phyloP scores from a whole-genome alignment of 2,329 filamentous ascomycete genomes.

The Claviceps paspali region DNA sequence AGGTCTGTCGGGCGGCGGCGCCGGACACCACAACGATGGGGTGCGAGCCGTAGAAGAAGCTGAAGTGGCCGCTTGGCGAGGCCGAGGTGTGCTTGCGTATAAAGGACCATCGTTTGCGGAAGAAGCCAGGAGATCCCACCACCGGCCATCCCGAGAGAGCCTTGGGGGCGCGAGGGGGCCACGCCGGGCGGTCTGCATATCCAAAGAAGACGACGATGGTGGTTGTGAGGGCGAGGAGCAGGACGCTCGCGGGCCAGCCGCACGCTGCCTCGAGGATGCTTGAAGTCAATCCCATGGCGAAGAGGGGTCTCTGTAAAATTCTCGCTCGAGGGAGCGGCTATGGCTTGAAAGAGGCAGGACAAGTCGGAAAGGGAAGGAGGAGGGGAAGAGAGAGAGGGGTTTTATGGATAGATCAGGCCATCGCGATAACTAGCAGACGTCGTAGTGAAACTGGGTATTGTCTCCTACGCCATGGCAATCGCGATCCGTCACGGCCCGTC shows the following conservation, averaged over 20 bases:
- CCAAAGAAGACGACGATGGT: conserved; percentile 3
- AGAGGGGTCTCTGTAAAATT: too few relatives aligned
- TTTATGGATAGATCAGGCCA: too few relatives aligned
- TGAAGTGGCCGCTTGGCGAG: conserved; percentile 27
- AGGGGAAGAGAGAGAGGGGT: too few relatives aligned
- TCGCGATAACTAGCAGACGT: too few relatives aligned
- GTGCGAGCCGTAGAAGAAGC: conserved; percentile 30
- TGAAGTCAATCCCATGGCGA: background rate
- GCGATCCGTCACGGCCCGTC: too few relatives aligned
- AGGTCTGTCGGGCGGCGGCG: conserved; percentile 23
- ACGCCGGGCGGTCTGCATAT: conserved; percentile 6
- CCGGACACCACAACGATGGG: conserved; percentile 30
- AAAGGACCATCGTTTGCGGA: conserved; percentile 30
- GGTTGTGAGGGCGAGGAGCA: conserved; percentile 4
- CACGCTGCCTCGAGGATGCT: conserved; percentile 4
- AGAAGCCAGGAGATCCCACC: conserved; percentile 29
- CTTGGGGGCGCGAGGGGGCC: conserved; percentile 13
- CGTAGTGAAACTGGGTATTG: too few relatives aligned
- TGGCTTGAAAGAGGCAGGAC: too few relatives aligned
- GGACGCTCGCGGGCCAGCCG: conserved; percentile 5
- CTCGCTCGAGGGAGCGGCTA: too few relatives aligned
- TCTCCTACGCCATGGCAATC: too few relatives aligned
- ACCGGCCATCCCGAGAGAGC: conserved; percentile 21
- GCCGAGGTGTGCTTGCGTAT: conserved; percentile 17
- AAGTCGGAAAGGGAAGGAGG: too few relatives aligned